Evolutionary conservation across 768 basidiomycete species (phyloP), one percentile per base, ranked within the genome.

Genomic region (Fomitopsis serialis): DNA sequence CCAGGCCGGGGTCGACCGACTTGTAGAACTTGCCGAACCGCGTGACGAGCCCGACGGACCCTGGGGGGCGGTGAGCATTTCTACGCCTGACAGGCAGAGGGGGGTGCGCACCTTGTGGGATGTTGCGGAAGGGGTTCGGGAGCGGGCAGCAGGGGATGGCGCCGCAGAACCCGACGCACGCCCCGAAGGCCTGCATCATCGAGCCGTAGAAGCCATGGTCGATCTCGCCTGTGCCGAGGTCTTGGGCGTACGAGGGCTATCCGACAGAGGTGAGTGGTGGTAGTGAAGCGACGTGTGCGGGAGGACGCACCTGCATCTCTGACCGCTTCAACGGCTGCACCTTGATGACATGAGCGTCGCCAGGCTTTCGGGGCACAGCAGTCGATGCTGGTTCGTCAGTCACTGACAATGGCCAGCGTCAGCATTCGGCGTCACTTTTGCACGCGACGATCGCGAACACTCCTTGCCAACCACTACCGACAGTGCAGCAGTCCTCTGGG

Each of bases 11-110:
- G 65, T 96, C 92, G 61, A 95, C 92, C 8, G 91, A 86, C 71
- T 89, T 92, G 82, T 96, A 96, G 78, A 98, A 96, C 66, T 96
- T 82, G 46, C 95, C 95, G 63, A 98, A 98, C 54, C 93, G 86
- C 34, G 89, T 85, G 64, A 98, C 84, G 54, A 98, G 78, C 52
- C 95, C 95, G 59, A 95, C 92, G 52, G 85, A 85, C 25, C 92
- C 91, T 90, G 62, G 45, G 50, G 54, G 23, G 19, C 5, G 5
- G 37, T 40, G 7, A 40, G 15, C 37, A 15, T 40, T 11, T 29
- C 34, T 21, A 29, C 37, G 29, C 23, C 49, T 29, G 19, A 50
- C 46, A 50, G 12, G 22, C 50, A 32, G 47, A 36, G 44, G 47
- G 34, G 2, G 25, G 59, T 68, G 40, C 57, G 21, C n/a, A 82